Evolutionary conservation across 2,329 filamentous ascomycete genomes (phyloP), one percentile per base, ranked within the genome.

Genomic region (Fusarium sp.): DNA sequence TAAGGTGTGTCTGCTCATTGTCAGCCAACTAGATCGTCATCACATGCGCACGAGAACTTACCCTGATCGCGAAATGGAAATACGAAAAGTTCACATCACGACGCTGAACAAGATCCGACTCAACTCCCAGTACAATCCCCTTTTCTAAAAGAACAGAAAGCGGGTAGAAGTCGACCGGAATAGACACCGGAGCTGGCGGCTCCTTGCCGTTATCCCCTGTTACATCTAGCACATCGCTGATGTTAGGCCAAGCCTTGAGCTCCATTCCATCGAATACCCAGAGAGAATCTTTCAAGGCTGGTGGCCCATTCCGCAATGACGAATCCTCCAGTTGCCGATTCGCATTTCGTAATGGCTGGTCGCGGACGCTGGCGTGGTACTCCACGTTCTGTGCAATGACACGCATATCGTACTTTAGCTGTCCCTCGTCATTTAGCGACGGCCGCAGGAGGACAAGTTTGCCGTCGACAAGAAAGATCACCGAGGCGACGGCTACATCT

Each of bases 321-420:
- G 57, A 46, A 18, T 75, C 74, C 43, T 78, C 75, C 6, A 67
- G 69, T 34, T 68, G 68, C 22, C 73, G 69, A 31, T 63, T 81
- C 63, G 63, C 72, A 62, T 73, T 82, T 66, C 81, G 71, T 70
- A 80, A 49, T 8, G 89, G 89, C 74, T 97, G 92, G 76, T 99
- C 96, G 68, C 95, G 90, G 89, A 97, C 97, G 73, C 96, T 89
- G 55, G 91, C 91, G 78, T 97, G 98, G 75, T 96, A 98, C 78
- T 99, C 96, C 40, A 98, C 94, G 74, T 97, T 97, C 74, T 98
- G 94, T 14, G 95, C 94, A 76, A 99, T 92, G 62, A 98, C 92
- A 11, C 95, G 92, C 96, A 99, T 99, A 76, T 98, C 95, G 76
- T 99, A 99, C 82, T 98, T 98, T 52, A 98, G 85, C 72, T 94